Conservation (phyloP, 1,139 yeast genomes). For the Geotrichum candidum region DNA sequence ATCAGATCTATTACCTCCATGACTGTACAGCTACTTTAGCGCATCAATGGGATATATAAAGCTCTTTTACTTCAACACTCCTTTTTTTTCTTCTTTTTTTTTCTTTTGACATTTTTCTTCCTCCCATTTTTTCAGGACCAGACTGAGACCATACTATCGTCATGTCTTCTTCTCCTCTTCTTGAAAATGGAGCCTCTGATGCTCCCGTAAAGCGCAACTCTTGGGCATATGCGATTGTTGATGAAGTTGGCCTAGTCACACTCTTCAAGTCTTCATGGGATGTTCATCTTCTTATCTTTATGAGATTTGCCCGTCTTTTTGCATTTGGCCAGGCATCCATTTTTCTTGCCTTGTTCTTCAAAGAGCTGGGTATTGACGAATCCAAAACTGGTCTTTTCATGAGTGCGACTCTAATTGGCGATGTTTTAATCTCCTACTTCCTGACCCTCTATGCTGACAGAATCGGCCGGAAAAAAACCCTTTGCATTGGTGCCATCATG, state of each 20-base stretch:
- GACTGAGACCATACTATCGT: background rate
- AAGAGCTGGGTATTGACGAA: slow-evolving; percentile 51
- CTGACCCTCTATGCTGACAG: slow-evolving; percentile 69
- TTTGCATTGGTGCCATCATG: slow-evolving; percentile 59
- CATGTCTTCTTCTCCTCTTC: slow-evolving; percentile 5
- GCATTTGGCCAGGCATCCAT: slow-evolving; percentile 82
- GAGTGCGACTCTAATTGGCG: slow-evolving; percentile 46
- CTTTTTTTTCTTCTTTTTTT: background rate
- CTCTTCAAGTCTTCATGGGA: slow-evolving; percentile 36
- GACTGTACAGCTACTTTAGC: background rate
- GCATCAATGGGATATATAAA: background rate
- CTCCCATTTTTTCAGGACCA: background rate
- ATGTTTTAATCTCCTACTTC: slow-evolving; percentile 12
- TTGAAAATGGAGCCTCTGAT: background rate
- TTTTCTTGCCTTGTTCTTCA: slow-evolving; percentile 56
- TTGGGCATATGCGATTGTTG: slow-evolving; percentile 7
- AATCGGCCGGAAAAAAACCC: slow-evolving; percentile 66
- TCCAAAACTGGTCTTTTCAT: slow-evolving; percentile 67
- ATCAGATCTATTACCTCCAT: too few relatives aligned
- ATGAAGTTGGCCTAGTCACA: slow-evolving; percentile 17
- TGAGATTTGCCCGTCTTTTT: slow-evolving; percentile 66
- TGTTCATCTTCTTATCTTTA: slow-evolving; percentile 59
- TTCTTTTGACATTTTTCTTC: background rate
- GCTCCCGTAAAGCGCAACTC: background rate
- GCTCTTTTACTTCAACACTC: background rate